Base-by-base conservation (phyloP, 2,329 filamentous ascomycete genomes). In the Hypoxylon sp. region DNA sequence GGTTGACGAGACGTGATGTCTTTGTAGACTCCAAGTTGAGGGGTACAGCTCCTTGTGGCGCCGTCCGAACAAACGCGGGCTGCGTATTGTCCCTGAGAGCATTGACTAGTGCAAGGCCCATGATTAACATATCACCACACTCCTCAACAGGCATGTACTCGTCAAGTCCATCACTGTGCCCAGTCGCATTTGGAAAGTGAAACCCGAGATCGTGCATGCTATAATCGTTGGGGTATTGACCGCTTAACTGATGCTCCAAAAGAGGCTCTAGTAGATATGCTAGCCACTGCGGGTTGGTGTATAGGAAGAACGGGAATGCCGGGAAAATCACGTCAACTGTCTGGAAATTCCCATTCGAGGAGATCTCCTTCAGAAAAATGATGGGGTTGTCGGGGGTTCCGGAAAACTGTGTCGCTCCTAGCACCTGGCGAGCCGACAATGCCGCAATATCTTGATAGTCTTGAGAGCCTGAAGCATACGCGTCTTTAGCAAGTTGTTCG, bases 251-350 rank as follows among this genome's bases (percentile, higher is more conserved):
- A 78, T 96, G 92, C 80, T 96, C 93, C 58, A 96, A 86, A 24
- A 95, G 83, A 5, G 93, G 93, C 78, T 95, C 92, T 3, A 96
- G 83, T 2, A 95, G 84, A 75, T 94, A 94, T 1, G 90, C 91
- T 63, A 94, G 82, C 92, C 92, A 95, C 65, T 88, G 85, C 2
- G 93, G 93, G 73, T 94, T 94, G 17, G 92, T 94, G 77, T 95
- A 96, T 19, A 95, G 79, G 83, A 95, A 95, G 84, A 95, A 96
- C 0, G 93, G 92, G 80, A 94, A 94, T 0, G 92, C 87, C 0
- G 93, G 93, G 82, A 94, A 96, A 74, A 97, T 95, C 63, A 97
- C 92, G 81, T 95, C 92, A 10, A 96, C 91, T 0, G 93, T 96
- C 77, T 96, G 93, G 78, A 90, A 90, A 75, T 97, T 95, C 3